A percentile compares a stretch with the other conserved stretches of the same genome.
Conservation (phyloP, 805 yeast genomes). For the Spathaspora girioi region DNA sequence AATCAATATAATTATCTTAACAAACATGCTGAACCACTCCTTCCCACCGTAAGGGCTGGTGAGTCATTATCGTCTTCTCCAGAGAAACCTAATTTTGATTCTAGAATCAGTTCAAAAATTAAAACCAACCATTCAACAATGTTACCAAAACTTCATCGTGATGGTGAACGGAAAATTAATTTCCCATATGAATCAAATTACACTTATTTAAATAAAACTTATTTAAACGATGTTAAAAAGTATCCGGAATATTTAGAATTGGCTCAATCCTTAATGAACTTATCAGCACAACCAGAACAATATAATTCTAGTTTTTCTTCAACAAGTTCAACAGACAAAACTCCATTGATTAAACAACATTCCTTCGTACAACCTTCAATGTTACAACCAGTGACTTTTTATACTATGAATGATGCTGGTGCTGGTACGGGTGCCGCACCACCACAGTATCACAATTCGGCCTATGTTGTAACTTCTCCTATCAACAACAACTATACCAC, state of each 20-base stretch:
- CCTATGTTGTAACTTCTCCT: not conserved
- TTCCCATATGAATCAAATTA: constrained; percentile 54
- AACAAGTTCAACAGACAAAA: constrained; percentile 7
- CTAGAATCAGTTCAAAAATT: constrained; percentile 28
- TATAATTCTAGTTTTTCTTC: constrained; percentile 11
- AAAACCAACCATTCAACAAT: constrained; percentile 1
- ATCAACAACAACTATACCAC: not conserved
- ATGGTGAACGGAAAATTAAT: constrained; percentile 34
- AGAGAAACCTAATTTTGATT: constrained; percentile 33
- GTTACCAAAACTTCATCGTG: constrained; percentile 13
- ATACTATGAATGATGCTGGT: not conserved
- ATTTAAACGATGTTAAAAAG: constrained; percentile 44
- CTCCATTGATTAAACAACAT: not conserved
- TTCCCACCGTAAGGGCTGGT: constrained; percentile 2
- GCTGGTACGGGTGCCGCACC: not conserved
- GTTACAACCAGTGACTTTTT: not conserved
- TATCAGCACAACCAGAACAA: constrained; percentile 20
- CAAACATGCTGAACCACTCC: constrained; percentile 10
- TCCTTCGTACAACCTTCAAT: not conserved
- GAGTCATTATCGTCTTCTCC: constrained; percentile 1
- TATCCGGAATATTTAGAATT: constrained; percentile 48
- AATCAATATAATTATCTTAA: constrained; percentile 27
- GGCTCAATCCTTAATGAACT: constrained; percentile 39
- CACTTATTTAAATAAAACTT: constrained; percentile 46
- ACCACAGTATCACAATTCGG: not conserved